These are phyloP conservation scores for Botrytis deweyae DNA, from an alignment of 2,329 filamentous ascomycete genomes.

Conservation along the genomic window DNA sequence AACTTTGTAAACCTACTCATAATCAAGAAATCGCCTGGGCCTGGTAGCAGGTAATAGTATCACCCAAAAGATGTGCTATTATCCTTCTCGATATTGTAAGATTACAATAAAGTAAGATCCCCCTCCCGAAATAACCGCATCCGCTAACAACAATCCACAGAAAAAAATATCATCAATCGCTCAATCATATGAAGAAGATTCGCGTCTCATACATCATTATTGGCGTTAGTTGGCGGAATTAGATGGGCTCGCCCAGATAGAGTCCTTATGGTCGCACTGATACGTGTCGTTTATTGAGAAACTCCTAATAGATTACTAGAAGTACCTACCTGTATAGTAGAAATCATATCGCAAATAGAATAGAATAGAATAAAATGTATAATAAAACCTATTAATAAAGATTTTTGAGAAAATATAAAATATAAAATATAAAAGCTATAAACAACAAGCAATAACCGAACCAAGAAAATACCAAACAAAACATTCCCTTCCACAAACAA, in stretches of 20 bases:
- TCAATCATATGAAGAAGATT: neutral
- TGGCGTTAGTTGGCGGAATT: rapidly evolving
- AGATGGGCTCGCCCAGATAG: neutral
- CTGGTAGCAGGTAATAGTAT: too few species aligned
- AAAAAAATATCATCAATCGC: neutral
- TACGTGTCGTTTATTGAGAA: too few species aligned
- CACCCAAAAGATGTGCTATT: neutral
- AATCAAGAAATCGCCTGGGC: neutral
- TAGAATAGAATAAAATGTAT: too few species aligned
- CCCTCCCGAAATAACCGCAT: neutral
- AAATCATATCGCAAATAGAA: too few species aligned
- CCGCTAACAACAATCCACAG: neutral
- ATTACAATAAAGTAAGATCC: neutral
- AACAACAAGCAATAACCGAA: too few species aligned
- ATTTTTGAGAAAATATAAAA: too few species aligned
- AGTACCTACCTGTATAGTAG: neutral
- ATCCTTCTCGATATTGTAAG: too few species aligned
- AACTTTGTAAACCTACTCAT: neutral
- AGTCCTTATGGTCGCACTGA: neutral
- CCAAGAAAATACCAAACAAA: too few species aligned
- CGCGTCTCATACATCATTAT: neutral
- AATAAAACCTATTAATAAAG: too few species aligned
- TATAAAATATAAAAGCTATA: too few species aligned
- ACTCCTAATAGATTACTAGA: neutral
- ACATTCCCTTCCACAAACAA: too few species aligned